Evolutionary conservation across 192 early-diverging fungal species (phyloP).

Genomic region (Podila verticillata): DNA sequence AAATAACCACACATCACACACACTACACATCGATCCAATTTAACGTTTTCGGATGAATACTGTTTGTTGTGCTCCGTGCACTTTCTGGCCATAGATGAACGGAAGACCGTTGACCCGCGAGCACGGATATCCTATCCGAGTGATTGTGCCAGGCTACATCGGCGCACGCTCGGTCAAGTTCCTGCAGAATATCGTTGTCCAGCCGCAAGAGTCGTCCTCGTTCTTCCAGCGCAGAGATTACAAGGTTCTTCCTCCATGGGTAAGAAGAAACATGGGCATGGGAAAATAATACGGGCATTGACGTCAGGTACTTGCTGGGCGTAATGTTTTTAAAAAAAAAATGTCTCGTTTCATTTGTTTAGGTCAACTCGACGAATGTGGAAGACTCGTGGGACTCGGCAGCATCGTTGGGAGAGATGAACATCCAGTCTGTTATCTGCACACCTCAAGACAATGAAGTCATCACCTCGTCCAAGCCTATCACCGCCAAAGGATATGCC

Average conservation of each 20-base stretch:
- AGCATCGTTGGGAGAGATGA: slow-evolving; percentile 73
- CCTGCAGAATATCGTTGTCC: slow-evolving; percentile 75
- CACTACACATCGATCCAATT: too few species aligned
- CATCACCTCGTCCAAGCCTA: slow-evolving; percentile 38
- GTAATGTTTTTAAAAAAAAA: not conserved
- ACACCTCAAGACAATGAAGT: slow-evolving; percentile 68
- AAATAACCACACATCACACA: slow-evolving; percentile 5
- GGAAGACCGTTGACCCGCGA: slow-evolving; percentile 75
- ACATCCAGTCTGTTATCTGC: slow-evolving; percentile 84
- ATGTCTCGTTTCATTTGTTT: not conserved
- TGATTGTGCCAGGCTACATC: slow-evolving; percentile 91
- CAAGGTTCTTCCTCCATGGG: slow-evolving; percentile 82
- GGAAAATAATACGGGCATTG: too few species aligned
- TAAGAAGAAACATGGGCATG: slow-evolving; percentile 49
- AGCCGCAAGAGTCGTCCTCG: slow-evolving; percentile 70
- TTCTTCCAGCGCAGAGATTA: slow-evolving; percentile 86
- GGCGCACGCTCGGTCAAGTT: slow-evolving; percentile 94
- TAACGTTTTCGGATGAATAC: not conserved
- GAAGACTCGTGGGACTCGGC: slow-evolving; percentile 66
- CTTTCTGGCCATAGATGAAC: slow-evolving; percentile 70
- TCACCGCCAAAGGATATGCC: slow-evolving; percentile 78
- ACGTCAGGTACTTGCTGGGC: slow-evolving; percentile 12
- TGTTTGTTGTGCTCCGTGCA: not conserved
- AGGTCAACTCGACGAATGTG: slow-evolving; percentile 33
- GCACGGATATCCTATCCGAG: slow-evolving; percentile 89